A percentile compares a stretch with the other conserved stretches of the same genome.
phyloP scores from a whole-genome alignment of 345 rosid species.

The Xanthoceras sorbifolium region DNA sequence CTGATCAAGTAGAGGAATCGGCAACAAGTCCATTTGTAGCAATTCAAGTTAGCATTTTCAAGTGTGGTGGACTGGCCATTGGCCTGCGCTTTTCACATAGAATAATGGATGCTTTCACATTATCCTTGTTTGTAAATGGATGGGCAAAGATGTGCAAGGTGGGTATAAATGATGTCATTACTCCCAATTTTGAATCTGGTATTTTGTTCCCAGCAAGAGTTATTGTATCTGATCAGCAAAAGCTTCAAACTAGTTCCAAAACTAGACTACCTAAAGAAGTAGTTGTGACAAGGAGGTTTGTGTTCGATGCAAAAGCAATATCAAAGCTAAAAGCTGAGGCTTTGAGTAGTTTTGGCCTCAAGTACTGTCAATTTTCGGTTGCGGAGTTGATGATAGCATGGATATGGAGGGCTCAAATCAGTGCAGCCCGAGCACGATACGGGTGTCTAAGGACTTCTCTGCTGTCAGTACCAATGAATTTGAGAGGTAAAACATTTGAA shows the following conservation, averaged over 20 bases:
- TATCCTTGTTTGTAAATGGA: not conserved
- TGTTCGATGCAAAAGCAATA: not conserved
- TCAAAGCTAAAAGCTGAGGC: not conserved
- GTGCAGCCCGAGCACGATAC: not conserved
- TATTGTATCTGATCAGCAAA: not conserved
- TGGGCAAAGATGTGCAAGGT: not conserved
- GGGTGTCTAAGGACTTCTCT: not conserved
- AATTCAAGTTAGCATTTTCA: not conserved
- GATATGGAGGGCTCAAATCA: conserved; percentile 3
- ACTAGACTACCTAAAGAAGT: not conserved
- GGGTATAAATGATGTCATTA: not conserved
- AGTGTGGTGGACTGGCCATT: not conserved
- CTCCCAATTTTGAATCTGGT: not conserved
- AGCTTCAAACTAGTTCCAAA: not conserved
- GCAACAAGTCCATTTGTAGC: not conserved
- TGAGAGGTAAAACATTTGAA: not conserved
- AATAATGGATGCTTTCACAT: not conserved
- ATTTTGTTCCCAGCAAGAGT: not conserved
- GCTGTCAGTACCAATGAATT: not conserved
- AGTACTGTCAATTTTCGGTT: not conserved
- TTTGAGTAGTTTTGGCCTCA: not conserved
- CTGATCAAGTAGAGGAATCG: not conserved
- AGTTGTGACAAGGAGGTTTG: not conserved
- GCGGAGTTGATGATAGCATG: not conserved
- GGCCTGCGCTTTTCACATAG: not conserved